Conservation (phyloP, 169 alveolate genomes). For the Plasmodium ovale region DNA sequence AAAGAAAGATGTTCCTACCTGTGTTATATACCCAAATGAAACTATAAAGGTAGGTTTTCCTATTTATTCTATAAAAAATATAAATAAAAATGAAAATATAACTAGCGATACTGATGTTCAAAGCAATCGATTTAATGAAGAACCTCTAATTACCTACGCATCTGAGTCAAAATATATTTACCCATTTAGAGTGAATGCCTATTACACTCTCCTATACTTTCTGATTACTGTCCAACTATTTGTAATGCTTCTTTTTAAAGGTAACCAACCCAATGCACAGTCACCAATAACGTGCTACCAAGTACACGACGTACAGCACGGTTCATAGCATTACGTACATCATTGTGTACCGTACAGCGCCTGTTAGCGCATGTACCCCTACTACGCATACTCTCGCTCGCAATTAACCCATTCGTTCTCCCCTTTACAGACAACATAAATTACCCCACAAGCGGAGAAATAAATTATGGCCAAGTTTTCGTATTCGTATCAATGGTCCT, state of each 20-base stretch:
- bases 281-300: no score
- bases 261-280: background rate
- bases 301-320: no score
- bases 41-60: conserved; percentile 70
- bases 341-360: no score
- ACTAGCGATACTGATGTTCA: conserved; percentile 36
- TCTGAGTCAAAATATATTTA: conserved; percentile 63
- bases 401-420: no score
- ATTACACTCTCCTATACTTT: conserved; percentile 34
- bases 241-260: conserved; percentile 53
- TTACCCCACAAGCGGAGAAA: conserved; percentile 56
- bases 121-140: conserved; percentile 62
- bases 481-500: conserved; percentile 27
- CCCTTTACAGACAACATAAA: conserved; percentile 34
- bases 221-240: conserved; percentile 15
- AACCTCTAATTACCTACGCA: conserved; percentile 62
- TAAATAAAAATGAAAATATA: conserved; percentile 65
- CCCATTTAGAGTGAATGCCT: conserved; percentile 39
- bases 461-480: conserved; percentile 25
- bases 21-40: conserved; percentile 62
- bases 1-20: conserved; percentile 60
- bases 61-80: conserved; percentile 54
- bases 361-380: no score
- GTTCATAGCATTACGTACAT: no score
- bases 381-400: no score